Percentiles rank a stretch among this genome's conserved stretches.
phyloP scores from a whole-genome alignment of 106 monocot species.

The Allium sativum region DNA sequence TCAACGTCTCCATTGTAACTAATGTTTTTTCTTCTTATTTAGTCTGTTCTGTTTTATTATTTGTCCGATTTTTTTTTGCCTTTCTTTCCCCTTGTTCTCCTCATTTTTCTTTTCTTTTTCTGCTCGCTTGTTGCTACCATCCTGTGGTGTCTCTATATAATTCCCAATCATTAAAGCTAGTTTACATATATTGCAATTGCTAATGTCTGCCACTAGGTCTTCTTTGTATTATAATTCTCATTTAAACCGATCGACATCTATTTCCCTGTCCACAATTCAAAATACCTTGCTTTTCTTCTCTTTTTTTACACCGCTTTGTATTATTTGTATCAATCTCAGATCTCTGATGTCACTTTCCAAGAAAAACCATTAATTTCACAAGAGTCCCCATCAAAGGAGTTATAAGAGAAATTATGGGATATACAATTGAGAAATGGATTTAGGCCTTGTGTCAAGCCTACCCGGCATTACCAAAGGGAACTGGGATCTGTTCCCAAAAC shows the following conservation, averaged over 20 bases:
- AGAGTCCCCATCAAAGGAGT: constrained; percentile 6
- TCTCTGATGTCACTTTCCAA: constrained; percentile 14
- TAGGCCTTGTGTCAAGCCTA: constrained; percentile 58
- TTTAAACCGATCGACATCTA: constrained; percentile 1
- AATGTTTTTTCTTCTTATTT: too few species aligned
- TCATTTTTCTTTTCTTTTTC: too few species aligned
- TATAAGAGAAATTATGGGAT: constrained; percentile 51
- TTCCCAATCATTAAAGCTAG: too few species aligned
- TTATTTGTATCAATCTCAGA: constrained; percentile 44
- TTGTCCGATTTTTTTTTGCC: too few species aligned
- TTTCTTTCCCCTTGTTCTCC: too few species aligned
- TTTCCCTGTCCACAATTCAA: constrained; percentile 14
- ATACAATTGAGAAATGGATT: constrained; percentile 46
- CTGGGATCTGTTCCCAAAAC: constrained; percentile 60
- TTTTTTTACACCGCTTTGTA: constrained; percentile 26
- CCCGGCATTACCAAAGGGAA: constrained; percentile 53
- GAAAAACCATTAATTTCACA: constrained; percentile 7
- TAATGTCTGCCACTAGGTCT: constrained; percentile 8
- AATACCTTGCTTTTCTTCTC: constrained; percentile 30
- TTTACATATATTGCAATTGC: background rate
- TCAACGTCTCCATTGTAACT: too few species aligned
- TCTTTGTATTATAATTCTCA: constrained; percentile 1
- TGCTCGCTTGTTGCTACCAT: too few species aligned
- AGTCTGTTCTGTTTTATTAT: too few species aligned
- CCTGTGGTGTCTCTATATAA: too few species aligned